Evolutionary conservation across 2,329 filamentous ascomycete species (phyloP), one percentile per base, ranked within the genome.

Genomic region (Colletotrichum sp.): DNA sequence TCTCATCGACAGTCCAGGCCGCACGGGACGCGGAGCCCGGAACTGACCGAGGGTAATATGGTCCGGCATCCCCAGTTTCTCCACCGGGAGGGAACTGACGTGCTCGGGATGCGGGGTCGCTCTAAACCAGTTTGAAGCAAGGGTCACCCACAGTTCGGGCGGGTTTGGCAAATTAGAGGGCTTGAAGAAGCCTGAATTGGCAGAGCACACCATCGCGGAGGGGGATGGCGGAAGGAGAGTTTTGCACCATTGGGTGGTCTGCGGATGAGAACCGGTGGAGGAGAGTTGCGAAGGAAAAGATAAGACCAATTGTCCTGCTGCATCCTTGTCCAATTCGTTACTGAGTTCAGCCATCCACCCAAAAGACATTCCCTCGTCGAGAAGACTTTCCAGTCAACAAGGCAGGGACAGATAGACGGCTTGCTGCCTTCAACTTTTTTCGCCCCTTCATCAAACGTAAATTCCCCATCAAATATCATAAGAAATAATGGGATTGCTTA

Each of bases 101-200:
- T 72, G 70, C 62, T 72, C 64, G 52, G 34, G 26, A 60, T 72
- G 70, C 70, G 70, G 70, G 62, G 70, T 72, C 70, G 5, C 8
- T 26, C 69, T 71, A 60, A 60, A 18, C 69, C 48, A 34, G 16
- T 66, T 48, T 66, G 30, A 8, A 58, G 16, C 28, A 66, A 52
- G 36, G 24, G 24, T 30, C 34, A 16, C 64, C 70, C 70, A 67
- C 69, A 58, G 32, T n/a, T 15, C 18, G 16, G 32, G 13, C 13
- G 10, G 43, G 10, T 67, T 26, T 18, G 26, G 62, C 70, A 26
- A 72, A 61, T 68, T n/a, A n/a, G 16, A 72, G 21, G 52, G 26
- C 55, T 3, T 7, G 26, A n/a, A 21, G 34, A 15, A 1, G 36
- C 55, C 61, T 32, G 16, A 32, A 43, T 1, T 13, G 30, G 48